phyloP scores from a whole-genome alignment of 495 filamentous ascomycete genomes.

The Aspergillus avenaceus region DNA sequence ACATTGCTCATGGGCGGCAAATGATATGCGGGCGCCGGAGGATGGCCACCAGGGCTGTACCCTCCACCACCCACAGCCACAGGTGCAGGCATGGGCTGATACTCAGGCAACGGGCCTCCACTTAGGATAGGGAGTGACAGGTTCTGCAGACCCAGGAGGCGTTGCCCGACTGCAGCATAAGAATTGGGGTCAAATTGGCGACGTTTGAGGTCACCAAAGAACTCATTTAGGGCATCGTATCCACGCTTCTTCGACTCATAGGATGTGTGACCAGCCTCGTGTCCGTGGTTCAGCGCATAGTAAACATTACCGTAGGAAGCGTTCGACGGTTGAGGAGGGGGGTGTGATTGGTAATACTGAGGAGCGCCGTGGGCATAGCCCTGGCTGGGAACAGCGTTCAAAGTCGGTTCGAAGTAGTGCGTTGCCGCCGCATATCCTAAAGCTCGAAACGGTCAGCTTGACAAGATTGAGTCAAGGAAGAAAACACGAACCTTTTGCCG shows the following conservation, averaged over 20 bases:
- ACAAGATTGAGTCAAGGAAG: neutral
- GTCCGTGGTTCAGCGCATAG: conserved; percentile 59
- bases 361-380: conserved; percentile 44
- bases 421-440: conserved; percentile 36
- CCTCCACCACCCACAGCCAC: conserved; percentile 53
- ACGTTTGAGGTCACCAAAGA: conserved; percentile 88
- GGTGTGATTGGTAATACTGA: conserved; percentile 59
- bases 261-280: conserved; percentile 38
- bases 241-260: conserved; percentile 74
- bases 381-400: conserved; percentile 36
- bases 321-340: conserved; percentile 43
- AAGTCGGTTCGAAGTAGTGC: conserved; percentile 42
- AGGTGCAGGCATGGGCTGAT: conserved; percentile 53
- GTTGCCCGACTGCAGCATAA: conserved; percentile 76
- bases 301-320: conserved; percentile 68
- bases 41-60: conserved; percentile 42
- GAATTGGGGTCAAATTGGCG: conserved; percentile 81
- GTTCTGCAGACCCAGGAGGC: conserved; percentile 68
- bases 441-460: neutral
- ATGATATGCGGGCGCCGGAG: conserved; percentile 57
- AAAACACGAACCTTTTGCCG: conserved; percentile 28
- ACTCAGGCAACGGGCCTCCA: conserved; percentile 60
- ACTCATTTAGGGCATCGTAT: conserved; percentile 85
- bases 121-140: conserved; percentile 63
- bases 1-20: conserved; percentile 82